Evolutionary conservation across 805 yeast species (phyloP), one percentile per base, ranked within the genome.

Genomic region (Zygoascus biomembranicola): DNA sequence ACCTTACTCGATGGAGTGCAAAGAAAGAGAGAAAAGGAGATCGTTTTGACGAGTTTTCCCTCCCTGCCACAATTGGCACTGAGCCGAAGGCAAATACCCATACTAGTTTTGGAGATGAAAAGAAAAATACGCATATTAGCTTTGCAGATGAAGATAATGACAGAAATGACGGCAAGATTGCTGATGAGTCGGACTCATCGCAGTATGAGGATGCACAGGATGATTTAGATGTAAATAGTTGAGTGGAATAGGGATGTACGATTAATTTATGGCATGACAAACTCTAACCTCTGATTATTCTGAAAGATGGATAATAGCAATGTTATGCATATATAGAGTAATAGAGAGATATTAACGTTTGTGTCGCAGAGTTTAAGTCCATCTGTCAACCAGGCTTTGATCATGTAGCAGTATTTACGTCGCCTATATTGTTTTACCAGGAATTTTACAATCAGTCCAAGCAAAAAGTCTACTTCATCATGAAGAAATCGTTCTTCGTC

Each of bases 11-110:
- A 26, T 10, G 14, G 46, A 32, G 47, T 23, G 32, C 53, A 42
- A 44, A 37, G 11, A 47, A 51, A 37, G 50, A 31, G 86, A 86
- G 71, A 79, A 83, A 67, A 94, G 86, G 19, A 19, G 73, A 49
- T 16, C 28, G n/a, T n/a, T 46, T 46, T 32, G 49, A 46, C 18
- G 32, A 42, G 26, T 42, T 18, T 20, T 35, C 43, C n/a, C 3
- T 42, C 14, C 41, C 47, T 13, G 48, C 20, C 13, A 48, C 44
- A n/a, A 19, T 50, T n/a, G 32, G n/a, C 32, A 43, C 32, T 19
- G 54, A 56, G 57, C 61, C 56, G 50, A 42, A 16, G 16, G 8
- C 3, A 14, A 37, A 37, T 37, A 39, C 26, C 32, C 28, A 23
- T 23, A 23, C 28, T 6, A 23, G 28, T 23, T 23, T 23, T 23